Evolutionary conservation across 176 grass and related monocot species (phyloP).

Genomic region (Raddia guianensis): DNA sequence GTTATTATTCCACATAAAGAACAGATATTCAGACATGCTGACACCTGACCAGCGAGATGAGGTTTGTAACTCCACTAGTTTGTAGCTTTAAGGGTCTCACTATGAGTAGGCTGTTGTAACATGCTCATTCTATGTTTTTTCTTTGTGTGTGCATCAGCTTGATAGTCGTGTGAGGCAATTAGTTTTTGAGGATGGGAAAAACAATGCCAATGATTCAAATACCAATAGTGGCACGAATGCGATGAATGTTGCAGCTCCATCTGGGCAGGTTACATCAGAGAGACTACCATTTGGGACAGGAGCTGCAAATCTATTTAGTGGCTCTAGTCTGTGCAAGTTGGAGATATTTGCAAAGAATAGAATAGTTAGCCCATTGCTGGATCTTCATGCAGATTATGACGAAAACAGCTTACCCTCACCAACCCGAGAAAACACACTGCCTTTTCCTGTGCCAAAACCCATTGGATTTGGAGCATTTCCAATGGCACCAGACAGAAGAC

Average conservation of each 20-base stretch:
- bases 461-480: conserved; percentile 57
- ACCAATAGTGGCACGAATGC: conserved; percentile 15
- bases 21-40: conserved; percentile 75
- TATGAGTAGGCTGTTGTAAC: conserved; percentile 1
- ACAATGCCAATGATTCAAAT: conserved; percentile 30
- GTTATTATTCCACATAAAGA: conserved; percentile 86
- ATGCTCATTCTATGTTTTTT: conserved; percentile 34
- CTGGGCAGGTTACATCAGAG: conserved; percentile 49
- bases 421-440: conserved; percentile 57
- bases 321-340: conserved; percentile 48
- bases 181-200: conserved; percentile 68
- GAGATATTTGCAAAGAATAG: conserved; percentile 57
- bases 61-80: conserved; percentile 45
- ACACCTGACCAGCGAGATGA: conserved; percentile 60
- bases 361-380: conserved; percentile 72
- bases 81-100: conserved; percentile 10
- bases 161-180: conserved; percentile 67
- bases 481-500: conserved; percentile 41
- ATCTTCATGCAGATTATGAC: conserved; percentile 95
- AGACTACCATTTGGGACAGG: conserved; percentile 36
- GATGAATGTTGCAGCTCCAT: conserved; percentile 26
- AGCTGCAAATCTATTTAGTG: conserved; percentile 48
- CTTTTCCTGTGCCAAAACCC: conserved; percentile 68
- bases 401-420: conserved; percentile 94
- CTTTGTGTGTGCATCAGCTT: conserved; percentile 66